phyloP scores from a whole-genome alignment of 768 basidiomycete genomes.

The Coprinellus aureogranulatus region DNA sequence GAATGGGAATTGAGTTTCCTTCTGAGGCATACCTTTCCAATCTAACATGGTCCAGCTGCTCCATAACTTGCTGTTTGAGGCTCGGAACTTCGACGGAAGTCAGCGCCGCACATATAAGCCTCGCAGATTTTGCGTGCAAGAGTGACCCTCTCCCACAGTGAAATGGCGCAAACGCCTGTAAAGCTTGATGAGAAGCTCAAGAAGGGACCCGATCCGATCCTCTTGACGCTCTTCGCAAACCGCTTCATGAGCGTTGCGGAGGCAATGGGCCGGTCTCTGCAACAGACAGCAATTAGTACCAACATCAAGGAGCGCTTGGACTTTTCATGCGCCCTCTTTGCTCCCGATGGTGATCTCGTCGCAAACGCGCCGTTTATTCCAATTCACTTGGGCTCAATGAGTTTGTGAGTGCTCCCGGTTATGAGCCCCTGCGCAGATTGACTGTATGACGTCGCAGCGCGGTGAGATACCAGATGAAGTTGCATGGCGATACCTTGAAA shows the following conservation, averaged over 20 bases:
- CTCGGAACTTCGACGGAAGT: not conserved
- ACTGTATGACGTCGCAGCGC: conserved; percentile 44
- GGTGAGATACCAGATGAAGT: conserved; percentile 85
- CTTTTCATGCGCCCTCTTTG: conserved; percentile 93
- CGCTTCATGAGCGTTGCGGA: conserved; percentile 98
- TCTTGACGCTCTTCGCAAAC: conserved; percentile 90
- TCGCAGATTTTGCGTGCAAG: not conserved
- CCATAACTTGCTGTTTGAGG: too few species aligned
- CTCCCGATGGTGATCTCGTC: conserved; percentile 90
- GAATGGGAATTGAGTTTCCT: too few species aligned
- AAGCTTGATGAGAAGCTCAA: conserved; percentile 13
- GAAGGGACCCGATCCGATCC: conserved; percentile 75
- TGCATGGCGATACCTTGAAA: conserved; percentile 66
- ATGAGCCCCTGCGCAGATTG: not conserved
- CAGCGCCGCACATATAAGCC: not conserved
- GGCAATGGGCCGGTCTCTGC: conserved; percentile 89
- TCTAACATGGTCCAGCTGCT: too few species aligned
- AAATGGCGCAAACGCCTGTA: conserved; percentile 11
- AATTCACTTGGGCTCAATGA: conserved; percentile 86
- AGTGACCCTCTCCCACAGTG: not conserved
- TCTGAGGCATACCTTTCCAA: too few species aligned
- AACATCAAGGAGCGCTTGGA: conserved; percentile 97
- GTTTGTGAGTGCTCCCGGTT: conserved; percentile 60
- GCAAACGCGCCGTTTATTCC: conserved; percentile 94
- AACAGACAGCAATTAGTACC: conserved; percentile 88